Evolutionary conservation across 164 flowering plant species (phyloP), one percentile per base, ranked within the genome.

Genomic region (Platanus orientalis): DNA sequence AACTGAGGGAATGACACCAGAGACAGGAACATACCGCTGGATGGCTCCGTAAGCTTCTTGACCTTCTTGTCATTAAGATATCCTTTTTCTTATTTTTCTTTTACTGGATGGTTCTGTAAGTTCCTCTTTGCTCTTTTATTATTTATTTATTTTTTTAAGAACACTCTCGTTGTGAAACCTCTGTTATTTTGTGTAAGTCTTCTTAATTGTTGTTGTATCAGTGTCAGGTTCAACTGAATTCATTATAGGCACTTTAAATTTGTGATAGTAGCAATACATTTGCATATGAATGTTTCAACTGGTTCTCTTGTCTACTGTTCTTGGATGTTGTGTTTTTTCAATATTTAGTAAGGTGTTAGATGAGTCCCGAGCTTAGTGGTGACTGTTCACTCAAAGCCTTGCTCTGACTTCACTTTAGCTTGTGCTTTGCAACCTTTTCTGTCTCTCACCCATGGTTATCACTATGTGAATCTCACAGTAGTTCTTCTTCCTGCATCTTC

Each of bases 1-100:
- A 67, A 80, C 86, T 0, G 87, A 85, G 65, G 90, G 86, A 32
- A 85, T 85, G 90, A 85, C 39, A n/a, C n/a, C n/a, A n/a, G n/a
- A n/a, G n/a, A n/a, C n/a, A n/a, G n/a, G n/a, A n/a, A n/a, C n/a
- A n/a, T n/a, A n/a, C n/a, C n/a, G n/a, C n/a, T n/a, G n/a, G n/a
- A n/a, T n/a, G n/a, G n/a, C n/a, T n/a, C n/a, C n/a, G n/a, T n/a
- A n/a, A n/a, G n/a, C n/a, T n/a, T n/a, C n/a, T n/a, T n/a, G n/a
- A n/a, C n/a, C n/a, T 28, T 21, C 57, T 45, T 5, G 0, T 63
- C 32, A 14, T 11, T 3, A 45, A 26, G 23, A 9, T 57, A 28
- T 50, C 2, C 24, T 26, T 28, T 7, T 21, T 16, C 51, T 57
- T 40, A 7, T 13, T 28, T 27, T 23, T 44, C 19, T 47, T 45